These are phyloP conservation scores for Citrus medica DNA, from an alignment of 345 rosid species.

Conservation along the genomic window DNA sequence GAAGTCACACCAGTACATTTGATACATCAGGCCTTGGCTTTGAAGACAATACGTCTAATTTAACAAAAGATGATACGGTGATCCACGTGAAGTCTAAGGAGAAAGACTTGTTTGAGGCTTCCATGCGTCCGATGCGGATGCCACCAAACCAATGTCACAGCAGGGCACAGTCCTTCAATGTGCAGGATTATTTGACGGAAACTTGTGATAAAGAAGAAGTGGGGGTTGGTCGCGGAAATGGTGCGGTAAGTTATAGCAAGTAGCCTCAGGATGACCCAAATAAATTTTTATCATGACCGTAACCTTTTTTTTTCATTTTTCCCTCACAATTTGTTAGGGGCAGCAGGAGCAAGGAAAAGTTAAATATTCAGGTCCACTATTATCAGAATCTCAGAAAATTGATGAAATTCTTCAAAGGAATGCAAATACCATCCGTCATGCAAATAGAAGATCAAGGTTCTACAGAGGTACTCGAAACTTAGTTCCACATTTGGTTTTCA, in stretches of 20 bases:
- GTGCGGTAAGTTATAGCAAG: slow-evolving; percentile 25
- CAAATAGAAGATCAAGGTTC: slow-evolving; percentile 45
- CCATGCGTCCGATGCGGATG: slow-evolving; percentile 2
- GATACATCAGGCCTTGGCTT: slow-evolving; percentile 41
- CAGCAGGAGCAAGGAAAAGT: slow-evolving; percentile 1
- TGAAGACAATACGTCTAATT: slow-evolving; percentile 32
- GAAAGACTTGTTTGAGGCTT: background rate
- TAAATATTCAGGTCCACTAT: slow-evolving; percentile 46
- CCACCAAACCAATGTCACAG: slow-evolving; percentile 9
- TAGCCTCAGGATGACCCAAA: background rate
- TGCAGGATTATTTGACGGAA: slow-evolving; percentile 9
- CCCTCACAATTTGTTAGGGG: slow-evolving; percentile 2
- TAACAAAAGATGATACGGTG: slow-evolving; percentile 18
- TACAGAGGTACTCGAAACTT: slow-evolving; percentile 30
- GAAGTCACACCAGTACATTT: slow-evolving; percentile 39
- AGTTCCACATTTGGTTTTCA: background rate
- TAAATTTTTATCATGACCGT: background rate
- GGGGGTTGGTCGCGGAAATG: slow-evolving; percentile 12
- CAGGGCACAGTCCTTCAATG: slow-evolving; percentile 30
- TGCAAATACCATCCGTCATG: slow-evolving; percentile 49
- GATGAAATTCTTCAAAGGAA: slow-evolving; percentile 48
- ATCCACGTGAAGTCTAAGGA: background rate
- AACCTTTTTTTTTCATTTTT: background rate
- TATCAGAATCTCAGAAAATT: slow-evolving; percentile 38
- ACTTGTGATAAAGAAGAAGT: slow-evolving; percentile 17